Evolutionary conservation across 2,329 filamentous ascomycete genomes (phyloP).

Genomic region (Tolypocladium nubicola): DNA sequence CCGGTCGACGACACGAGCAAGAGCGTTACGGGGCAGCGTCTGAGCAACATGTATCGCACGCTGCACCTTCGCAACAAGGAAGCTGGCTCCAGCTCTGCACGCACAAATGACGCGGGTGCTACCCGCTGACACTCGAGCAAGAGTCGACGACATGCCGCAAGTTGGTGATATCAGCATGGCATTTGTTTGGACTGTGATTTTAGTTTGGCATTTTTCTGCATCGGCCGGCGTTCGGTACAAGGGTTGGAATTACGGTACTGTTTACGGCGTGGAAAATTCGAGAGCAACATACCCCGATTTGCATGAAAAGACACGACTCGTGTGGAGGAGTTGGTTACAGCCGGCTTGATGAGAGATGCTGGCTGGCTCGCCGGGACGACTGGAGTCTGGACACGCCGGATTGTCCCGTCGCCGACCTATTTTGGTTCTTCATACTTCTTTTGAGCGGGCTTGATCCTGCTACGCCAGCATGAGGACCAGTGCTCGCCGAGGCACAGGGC

Average conservation of each 20-base stretch:
- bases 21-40: conserved; percentile 30
- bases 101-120: conserved; percentile 20
- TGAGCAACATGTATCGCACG: conserved; percentile 34
- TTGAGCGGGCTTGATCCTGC: not conserved
- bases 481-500: not conserved
- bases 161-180: conserved; percentile 3
- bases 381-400: not conserved
- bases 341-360: conserved; percentile 3
- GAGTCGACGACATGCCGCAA: not conserved
- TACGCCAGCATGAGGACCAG: not conserved
- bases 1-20: conserved; percentile 34
- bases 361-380: not conserved
- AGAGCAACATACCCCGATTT: conserved; percentile 16
- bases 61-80: conserved; percentile 23
- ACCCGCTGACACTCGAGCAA: conserved; percentile 2
- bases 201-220: conserved; percentile 12
- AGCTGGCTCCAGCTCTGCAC: conserved; percentile 15
- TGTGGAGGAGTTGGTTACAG: conserved; percentile 10
- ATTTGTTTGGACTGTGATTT: conserved; percentile 5
- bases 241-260: conserved; percentile 9
- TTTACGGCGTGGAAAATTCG: conserved; percentile 10
- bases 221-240: conserved; percentile 14
- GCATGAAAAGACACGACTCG: conserved; percentile 9
- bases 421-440: not conserved
- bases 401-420: not conserved